phyloP scores from a whole-genome alignment of 2,329 filamentous ascomycete species.

The Dichotomopilus funicola region DNA sequence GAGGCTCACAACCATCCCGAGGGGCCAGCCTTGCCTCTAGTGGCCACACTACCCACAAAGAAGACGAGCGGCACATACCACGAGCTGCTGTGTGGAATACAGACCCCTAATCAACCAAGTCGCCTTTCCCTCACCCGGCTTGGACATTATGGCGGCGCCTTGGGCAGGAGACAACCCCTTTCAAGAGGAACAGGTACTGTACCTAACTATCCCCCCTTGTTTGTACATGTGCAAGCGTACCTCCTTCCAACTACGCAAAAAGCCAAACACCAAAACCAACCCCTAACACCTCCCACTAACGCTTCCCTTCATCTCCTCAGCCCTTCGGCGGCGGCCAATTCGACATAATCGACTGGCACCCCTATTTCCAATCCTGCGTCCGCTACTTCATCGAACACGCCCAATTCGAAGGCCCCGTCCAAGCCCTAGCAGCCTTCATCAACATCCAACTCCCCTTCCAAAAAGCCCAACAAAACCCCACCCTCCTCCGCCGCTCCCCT shows the following conservation, averaged over 20 bases:
- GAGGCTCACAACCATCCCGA: too few species aligned
- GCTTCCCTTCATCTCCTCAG: slow-evolving; percentile 25
- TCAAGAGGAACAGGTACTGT: slow-evolving; percentile 30
- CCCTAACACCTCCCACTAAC: slow-evolving; percentile 5
- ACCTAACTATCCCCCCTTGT: background rate
- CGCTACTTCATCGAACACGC: slow-evolving; percentile 88
- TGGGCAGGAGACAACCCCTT: slow-evolving; percentile 23
- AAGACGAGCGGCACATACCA: too few species aligned
- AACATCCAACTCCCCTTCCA: slow-evolving; percentile 91
- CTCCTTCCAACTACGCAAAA: background rate
- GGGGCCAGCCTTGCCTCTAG: too few species aligned
- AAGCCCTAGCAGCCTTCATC: slow-evolving; percentile 81
- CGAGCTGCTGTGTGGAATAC: too few species aligned
- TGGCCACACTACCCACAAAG: too few species aligned
- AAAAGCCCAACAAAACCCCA: slow-evolving; percentile 41
- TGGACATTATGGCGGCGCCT: slow-evolving; percentile 27
- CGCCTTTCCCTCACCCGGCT: background rate
- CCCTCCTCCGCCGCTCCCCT: slow-evolving; percentile 34
- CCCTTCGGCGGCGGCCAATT: slow-evolving; percentile 48
- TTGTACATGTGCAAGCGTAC: too few species aligned
- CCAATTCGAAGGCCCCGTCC: slow-evolving; percentile 74
- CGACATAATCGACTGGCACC: slow-evolving; percentile 90
- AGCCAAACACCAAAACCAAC: background rate
- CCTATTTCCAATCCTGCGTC: slow-evolving; percentile 82
- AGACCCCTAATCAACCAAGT: background rate